Base-by-base conservation (phyloP, 495 filamentous ascomycete genomes). In the Penicillium arizonense region DNA sequence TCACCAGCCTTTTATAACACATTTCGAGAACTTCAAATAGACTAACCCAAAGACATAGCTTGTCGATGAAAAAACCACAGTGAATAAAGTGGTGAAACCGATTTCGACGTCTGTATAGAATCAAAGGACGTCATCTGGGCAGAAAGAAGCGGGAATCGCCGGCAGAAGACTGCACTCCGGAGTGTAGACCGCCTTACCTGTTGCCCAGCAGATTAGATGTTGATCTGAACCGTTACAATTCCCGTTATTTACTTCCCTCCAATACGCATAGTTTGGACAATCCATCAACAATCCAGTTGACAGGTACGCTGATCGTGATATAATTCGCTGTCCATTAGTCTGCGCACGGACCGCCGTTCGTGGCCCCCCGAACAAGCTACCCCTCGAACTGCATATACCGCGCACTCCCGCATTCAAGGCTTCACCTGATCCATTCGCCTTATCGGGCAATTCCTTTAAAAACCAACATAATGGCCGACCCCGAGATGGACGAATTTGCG, bases 401-500 rank as follows among this genome's bases (percentile, higher is more conserved):
- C 39, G 28, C 20, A 52, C 4, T 39, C n/a, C 18, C 18, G 23
- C 12, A 26, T 38, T 18, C 4, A 10, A 20, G 26, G 18, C 8
- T 21, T 16, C 8, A 44, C 32, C 4, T 45, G 4, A 18, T 16
- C 3, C 5, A 3, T 10, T 43, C 33, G 3, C 18, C 14, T 28
- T 20, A 18, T 9, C 14, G 32, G 2, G 46, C 12, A 9, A 39
- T 11, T 28, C 9, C 16, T 34, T 9, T 37, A 1, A 18, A 28
- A 13, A 35, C 14, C 20, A 43, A 13, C 5, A 36, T 24, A 20
- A 69, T 68, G 62, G 59, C 64, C 39, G 65, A 73, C 40, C 21
- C 52, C 10, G 37, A 39, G 6, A 65, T 73, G 51, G 73, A 77
- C 53, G 70, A 73, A 50, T 88, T 88, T 56, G 85, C 85, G 14